phyloP scores from a whole-genome alignment of 139 green algal species.

The Eudorina sp. region DNA sequence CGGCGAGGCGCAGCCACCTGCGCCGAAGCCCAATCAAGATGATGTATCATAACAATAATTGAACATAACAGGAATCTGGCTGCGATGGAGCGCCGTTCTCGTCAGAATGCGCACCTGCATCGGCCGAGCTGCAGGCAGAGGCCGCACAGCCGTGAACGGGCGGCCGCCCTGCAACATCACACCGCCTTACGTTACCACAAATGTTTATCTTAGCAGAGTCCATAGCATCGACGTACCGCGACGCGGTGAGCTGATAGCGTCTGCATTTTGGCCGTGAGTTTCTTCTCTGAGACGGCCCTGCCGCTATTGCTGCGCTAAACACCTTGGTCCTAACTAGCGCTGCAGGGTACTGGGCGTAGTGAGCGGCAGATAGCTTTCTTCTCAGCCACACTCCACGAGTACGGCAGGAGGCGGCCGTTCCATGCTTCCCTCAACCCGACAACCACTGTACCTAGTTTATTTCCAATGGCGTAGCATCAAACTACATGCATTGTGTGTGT shows the following conservation, averaged over 20 bases:
- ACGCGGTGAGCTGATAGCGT: constrained; percentile 29
- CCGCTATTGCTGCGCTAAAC: neutral
- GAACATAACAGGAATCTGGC: no score
- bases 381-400: neutral
- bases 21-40: neutral
- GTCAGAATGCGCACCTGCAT: constrained; percentile 47
- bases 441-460: no score
- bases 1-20: constrained; percentile 66
- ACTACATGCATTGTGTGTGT: no score
- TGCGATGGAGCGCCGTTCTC: neutral
- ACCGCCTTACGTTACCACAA: no score
- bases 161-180: constrained; percentile 34
- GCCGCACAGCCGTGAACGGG: constrained; percentile 57
- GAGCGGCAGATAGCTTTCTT: no score
- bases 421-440: neutral
- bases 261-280: constrained; percentile 33
- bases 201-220: neutral
- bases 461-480: no score
- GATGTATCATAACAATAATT: neutral
- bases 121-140: constrained; percentile 53
- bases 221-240: neutral
- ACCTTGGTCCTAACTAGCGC: constrained; percentile 1
- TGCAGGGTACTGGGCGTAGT: neutral
- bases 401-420: constrained; percentile 11
- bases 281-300: neutral